Conservation (phyloP, 768 basidiomycete species). For the Mycena capillaripes region DNA sequence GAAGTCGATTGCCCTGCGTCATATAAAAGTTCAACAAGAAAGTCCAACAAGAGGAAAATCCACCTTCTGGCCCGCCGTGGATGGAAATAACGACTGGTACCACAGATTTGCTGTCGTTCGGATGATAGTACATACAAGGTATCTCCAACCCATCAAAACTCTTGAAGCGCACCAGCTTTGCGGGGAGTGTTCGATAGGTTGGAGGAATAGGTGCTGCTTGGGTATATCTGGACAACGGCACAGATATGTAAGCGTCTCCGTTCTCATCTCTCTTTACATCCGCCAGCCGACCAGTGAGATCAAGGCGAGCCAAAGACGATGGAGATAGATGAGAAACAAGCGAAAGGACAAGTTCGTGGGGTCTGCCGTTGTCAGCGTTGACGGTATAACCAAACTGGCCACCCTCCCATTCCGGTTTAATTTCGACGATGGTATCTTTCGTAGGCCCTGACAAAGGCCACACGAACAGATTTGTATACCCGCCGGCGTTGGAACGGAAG, state of each 20-base stretch:
- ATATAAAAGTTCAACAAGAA: neutral
- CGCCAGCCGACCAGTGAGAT: constrained; percentile 43
- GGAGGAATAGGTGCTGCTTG: constrained; percentile 51
- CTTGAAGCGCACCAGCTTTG: constrained; percentile 52
- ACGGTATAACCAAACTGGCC: constrained; percentile 47
- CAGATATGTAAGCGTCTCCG: constrained; percentile 44
- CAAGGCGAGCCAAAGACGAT: constrained; percentile 47
- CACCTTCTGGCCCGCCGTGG: constrained; percentile 54
- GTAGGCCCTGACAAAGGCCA: constrained; percentile 47
- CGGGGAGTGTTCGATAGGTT: constrained; percentile 42
- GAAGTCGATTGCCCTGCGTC: constrained; percentile 28
- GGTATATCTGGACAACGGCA: constrained; percentile 44
- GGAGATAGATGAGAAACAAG: constrained; percentile 49
- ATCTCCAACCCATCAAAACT: constrained; percentile 58
- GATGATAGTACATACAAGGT: constrained; percentile 59
- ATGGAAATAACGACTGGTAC: constrained; percentile 53
- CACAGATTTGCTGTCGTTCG: constrained; percentile 41
- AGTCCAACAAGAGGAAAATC: neutral
- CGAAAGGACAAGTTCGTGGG: constrained; percentile 47
- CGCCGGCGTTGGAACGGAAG: constrained; percentile 56
- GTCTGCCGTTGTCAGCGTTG: constrained; percentile 50
- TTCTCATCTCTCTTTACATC: constrained; percentile 38
- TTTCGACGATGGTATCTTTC: constrained; percentile 47
- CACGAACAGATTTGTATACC: constrained; percentile 48
- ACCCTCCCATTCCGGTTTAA: constrained; percentile 47